Evolutionary conservation across 345 rosid genomes (phyloP).

Genomic region (Gossypium ekmanianum): DNA sequence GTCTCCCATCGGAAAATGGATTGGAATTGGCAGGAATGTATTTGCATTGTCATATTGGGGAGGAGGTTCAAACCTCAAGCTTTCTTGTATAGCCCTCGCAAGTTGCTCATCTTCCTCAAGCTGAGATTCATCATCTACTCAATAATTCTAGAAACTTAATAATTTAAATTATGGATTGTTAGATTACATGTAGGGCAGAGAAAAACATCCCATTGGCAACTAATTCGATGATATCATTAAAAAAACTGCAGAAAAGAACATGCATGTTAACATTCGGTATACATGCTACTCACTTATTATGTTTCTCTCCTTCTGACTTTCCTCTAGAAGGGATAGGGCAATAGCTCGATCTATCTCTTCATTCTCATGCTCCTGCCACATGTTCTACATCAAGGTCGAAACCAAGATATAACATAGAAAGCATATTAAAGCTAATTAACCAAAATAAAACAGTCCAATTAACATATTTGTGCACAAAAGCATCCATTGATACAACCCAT

Average conservation of each 20-base stretch:
- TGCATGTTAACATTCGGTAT: slow-evolving; percentile 13
- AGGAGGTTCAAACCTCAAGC: slow-evolving; percentile 62
- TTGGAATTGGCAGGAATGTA: slow-evolving; percentile 31
- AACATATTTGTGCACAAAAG: neutral
- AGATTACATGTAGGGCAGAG: slow-evolving; percentile 9
- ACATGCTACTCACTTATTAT: slow-evolving; percentile 45
- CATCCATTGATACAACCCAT: neutral
- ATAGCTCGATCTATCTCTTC: slow-evolving; percentile 84
- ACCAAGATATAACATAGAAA: slow-evolving; percentile 9
- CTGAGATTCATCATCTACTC: slow-evolving; percentile 47
- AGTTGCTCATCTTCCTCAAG: slow-evolving; percentile 88
- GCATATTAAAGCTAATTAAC: slow-evolving; percentile 9
- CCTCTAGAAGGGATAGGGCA: slow-evolving; percentile 76
- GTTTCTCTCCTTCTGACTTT: slow-evolving; percentile 38
- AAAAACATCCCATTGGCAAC: neutral
- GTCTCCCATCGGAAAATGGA: slow-evolving; percentile 58
- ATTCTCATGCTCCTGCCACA: slow-evolving; percentile 50
- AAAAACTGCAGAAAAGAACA: neutral
- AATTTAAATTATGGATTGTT: slow-evolving; percentile 17
- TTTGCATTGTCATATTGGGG: slow-evolving; percentile 33
- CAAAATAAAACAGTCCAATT: neutral
- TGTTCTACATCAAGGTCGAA: slow-evolving; percentile 36
- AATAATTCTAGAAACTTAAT: slow-evolving; percentile 25
- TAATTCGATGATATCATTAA: neutral
- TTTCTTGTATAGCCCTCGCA: slow-evolving; percentile 88